Evolutionary conservation across 1,139 yeast genomes (phyloP).

Genomic region (Citeromyces hawaiiensis): DNA sequence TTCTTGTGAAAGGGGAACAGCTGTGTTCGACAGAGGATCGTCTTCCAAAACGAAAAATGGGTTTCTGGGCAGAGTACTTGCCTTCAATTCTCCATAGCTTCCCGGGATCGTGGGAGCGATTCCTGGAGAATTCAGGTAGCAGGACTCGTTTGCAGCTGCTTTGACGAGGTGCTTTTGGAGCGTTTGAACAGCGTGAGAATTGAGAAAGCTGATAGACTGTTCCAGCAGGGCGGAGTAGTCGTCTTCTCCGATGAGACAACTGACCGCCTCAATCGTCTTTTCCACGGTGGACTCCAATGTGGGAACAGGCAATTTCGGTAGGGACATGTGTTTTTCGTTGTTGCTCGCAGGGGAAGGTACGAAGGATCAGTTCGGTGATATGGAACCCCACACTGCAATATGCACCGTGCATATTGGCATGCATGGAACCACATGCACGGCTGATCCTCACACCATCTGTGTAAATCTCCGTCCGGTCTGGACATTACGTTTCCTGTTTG

Average conservation of each 20-base stretch:
- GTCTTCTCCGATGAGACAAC: conserved; percentile 31
- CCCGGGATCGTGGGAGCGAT: conserved; percentile 49
- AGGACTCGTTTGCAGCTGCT: conserved; percentile 26
- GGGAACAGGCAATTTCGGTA: conserved; percentile 46
- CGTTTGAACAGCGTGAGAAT: conserved; percentile 24
- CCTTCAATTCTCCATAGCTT: conserved; percentile 49
- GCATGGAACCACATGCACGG: background rate
- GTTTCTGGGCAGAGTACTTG: conserved; percentile 60
- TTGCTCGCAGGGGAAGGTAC: background rate
- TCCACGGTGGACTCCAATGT: conserved; percentile 27
- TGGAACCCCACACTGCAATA: background rate
- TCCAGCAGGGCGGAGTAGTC: conserved; percentile 26
- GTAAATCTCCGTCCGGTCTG: background rate
- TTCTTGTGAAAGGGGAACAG: conserved; percentile 39
- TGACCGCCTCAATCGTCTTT: conserved; percentile 32
- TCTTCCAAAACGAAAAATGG: conserved; percentile 64
- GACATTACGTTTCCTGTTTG: conserved; percentile 1
- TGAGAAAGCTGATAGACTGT: conserved; percentile 30
- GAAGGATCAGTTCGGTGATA: background rate
- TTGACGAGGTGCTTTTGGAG: conserved; percentile 41
- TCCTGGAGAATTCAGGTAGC: conserved; percentile 43
- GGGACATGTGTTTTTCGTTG: conserved; percentile 5
- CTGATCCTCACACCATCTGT: background rate
- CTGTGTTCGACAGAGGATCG: conserved; percentile 48
- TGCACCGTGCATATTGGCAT: background rate